Evolutionary conservation across 805 yeast species (phyloP), one percentile per base, ranked within the genome.

Genomic region (Hanseniaspora lindneri): DNA sequence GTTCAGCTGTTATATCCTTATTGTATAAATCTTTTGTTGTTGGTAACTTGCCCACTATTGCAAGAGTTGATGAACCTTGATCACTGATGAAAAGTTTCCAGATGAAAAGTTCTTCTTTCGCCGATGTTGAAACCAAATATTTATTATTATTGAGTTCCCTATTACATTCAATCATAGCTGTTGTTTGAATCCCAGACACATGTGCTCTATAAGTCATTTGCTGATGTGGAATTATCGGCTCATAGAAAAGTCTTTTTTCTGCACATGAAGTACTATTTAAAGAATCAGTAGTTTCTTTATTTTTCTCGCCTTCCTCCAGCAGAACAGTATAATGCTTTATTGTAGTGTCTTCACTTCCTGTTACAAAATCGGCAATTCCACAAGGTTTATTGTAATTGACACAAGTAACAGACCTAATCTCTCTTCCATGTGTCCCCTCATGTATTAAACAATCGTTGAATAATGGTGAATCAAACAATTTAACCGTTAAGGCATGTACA

Each of bases 281-380:
- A 11, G 34, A 11, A 30, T 11, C 13, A 10, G 34, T 30, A 30
- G 6, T 34, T 7, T 34, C 37, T 34, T 19, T 34, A 17, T 8
- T 17, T 17, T 9, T 32, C 16, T 28, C 13, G n/a, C n/a, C n/a
- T n/a, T n/a, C n/a, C n/a, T n/a, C n/a, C n/a, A n/a, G n/a, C n/a
- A 61, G 50, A 3, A 65, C 51, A 27, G 66, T 57, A 2, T 79
- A 74, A n/a, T 89, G 54, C 51, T 76, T 73, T 4, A 92, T 65
- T 0, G 85, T 74, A 0, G 96, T 83, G 59, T 92, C 98, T 61
- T 92, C 98, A 0, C 95, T 79, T 4, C 86, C 97, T 4, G 89
- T 77, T 28, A 84, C 72, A 19, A 86, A 58, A 3, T 82, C 56
- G 3, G 50, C 40, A 20, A 56, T 64, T 0, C 64, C 64, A 16